phyloP scores from a whole-genome alignment of 768 basidiomycete genomes.

The Tricholoma saponaceum region DNA sequence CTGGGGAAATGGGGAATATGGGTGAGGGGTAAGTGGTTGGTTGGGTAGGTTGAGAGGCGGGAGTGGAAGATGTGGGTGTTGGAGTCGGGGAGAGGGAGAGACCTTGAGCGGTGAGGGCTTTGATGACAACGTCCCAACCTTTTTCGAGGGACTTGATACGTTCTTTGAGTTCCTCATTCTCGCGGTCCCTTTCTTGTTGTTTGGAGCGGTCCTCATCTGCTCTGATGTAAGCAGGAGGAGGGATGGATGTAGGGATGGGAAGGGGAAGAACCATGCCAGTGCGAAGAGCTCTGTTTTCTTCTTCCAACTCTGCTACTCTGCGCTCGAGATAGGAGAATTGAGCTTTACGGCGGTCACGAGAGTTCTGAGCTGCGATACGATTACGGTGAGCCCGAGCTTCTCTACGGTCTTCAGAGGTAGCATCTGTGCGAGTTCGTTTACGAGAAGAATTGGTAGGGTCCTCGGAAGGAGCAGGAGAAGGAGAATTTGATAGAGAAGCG shows the following conservation, averaged over 20 bases:
- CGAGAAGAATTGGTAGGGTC: too few relatives aligned
- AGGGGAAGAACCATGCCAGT: conserved; percentile 37
- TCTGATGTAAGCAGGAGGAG: conserved; percentile 18
- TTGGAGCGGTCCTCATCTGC: conserved; percentile 9
- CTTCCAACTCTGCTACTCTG: conserved; percentile 70
- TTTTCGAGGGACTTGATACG: conserved; percentile 75
- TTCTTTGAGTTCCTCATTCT: conserved; percentile 74
- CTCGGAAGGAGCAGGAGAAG: conserved; percentile 22
- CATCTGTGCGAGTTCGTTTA: conserved; percentile 66
- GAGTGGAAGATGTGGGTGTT: conserved; percentile 18
- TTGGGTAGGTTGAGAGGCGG: conserved; percentile 22
- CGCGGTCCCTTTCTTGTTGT: conserved; percentile 47
- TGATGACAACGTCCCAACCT: conserved; percentile 79
- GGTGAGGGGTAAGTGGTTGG: conserved; percentile 21
- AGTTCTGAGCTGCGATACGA: conserved; percentile 91
- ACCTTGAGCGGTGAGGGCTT: conserved; percentile 67
- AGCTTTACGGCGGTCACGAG: conserved; percentile 84
- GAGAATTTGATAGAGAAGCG: conserved; percentile 26
- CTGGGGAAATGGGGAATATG: conserved; percentile 34
- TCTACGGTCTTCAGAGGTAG: conserved; percentile 72
- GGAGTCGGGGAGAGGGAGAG: conserved; percentile 43
- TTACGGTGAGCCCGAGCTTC: conserved; percentile 90
- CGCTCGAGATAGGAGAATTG: conserved; percentile 70
- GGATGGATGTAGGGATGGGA: conserved; percentile 19
- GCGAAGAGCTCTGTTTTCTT: conserved; percentile 76